phyloP scores from a whole-genome alignment of 192 early-diverging fungal genomes.

The Coemansia sp. region DNA sequence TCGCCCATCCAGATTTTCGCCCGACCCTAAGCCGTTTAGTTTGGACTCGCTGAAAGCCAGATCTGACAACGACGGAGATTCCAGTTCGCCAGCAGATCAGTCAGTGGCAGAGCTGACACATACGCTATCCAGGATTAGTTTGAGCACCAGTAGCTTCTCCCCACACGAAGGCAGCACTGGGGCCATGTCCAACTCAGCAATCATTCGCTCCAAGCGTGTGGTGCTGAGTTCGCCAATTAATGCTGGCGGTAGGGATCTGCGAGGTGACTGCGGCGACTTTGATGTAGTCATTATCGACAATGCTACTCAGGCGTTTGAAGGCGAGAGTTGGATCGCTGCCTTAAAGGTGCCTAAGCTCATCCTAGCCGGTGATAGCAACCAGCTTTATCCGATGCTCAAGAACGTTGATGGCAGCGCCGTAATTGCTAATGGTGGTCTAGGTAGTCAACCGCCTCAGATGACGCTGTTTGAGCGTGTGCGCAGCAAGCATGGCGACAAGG shows the following conservation, averaged over 20 bases:
- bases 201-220: constrained; percentile 63
- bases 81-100: too few species aligned
- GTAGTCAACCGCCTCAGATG: background rate
- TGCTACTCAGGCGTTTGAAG: constrained; percentile 79
- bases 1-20: too few species aligned
- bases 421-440: background rate
- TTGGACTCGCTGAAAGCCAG: constrained; percentile 57
- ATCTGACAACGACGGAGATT: background rate
- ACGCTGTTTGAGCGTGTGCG: constrained; percentile 81
- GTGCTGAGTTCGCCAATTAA: constrained; percentile 80
- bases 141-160: too few species aligned
- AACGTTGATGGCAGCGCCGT: constrained; percentile 19
- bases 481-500: constrained; percentile 57
- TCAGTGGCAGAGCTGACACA: too few species aligned
- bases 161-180: too few species aligned
- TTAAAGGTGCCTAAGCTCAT: constrained; percentile 70
- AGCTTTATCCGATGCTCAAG: constrained; percentile 85
- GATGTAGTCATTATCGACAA: constrained; percentile 90
- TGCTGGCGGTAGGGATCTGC: constrained; percentile 43
- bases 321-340: constrained; percentile 89
- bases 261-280: constrained; percentile 57
- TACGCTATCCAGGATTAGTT: too few species aligned
- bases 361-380: constrained; percentile 86
- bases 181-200: background rate
- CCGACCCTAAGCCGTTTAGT: constrained; percentile 69